Base-by-base conservation (phyloP, 2,329 filamentous ascomycete species). In the Didymosphaeria variabile region DNA sequence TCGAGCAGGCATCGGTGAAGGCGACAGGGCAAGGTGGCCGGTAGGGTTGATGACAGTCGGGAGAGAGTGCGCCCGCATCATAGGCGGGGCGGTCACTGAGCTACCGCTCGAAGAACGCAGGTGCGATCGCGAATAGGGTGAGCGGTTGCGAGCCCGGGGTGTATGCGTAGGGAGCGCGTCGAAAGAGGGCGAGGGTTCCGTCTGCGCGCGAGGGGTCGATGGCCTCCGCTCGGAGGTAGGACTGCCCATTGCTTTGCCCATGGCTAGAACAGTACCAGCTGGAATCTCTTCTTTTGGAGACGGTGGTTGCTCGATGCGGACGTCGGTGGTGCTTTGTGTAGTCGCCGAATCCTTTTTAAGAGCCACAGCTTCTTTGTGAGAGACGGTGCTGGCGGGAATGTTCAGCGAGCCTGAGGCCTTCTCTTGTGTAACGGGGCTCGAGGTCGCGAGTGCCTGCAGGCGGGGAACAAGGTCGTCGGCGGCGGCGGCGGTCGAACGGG, bases 21-120 rank as follows among this genome's bases (percentile, higher is more conserved):
- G 77, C 31, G 79, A 77, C 64, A 74, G 63, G 61, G 66, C 72
- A 68, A 75, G 72, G 61, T 71, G 72, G 57, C 68, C 69, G 46
- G 64, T 67, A 36, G 69, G 69, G 46, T 72, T 72, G 64, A 80
- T 77, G 36, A 79, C 77, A 26, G 79, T 78, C 1, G 82, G 81
- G 58, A 82, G 75, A 19, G 81, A 83, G 70, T 83, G 80, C 38
- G 82, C 81, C 59, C 82, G 72, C 46, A 77, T 80, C 81, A 84
- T 83, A 29, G 77, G 73, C 10, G 82, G 82, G 51, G 82, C 81
- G 51, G 65, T 73, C 57, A 79, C 71, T 7, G 77, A 69, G 46
- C 74, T 73, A 36, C 74, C 76, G 58, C 81, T 83, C 23, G 80
- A 76, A 6, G 81, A 82, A 59, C 82, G 80, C 23, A 83, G 70